Base-by-base conservation (phyloP, 768 basidiomycete species). In the Amanita pseudoporphyria region DNA sequence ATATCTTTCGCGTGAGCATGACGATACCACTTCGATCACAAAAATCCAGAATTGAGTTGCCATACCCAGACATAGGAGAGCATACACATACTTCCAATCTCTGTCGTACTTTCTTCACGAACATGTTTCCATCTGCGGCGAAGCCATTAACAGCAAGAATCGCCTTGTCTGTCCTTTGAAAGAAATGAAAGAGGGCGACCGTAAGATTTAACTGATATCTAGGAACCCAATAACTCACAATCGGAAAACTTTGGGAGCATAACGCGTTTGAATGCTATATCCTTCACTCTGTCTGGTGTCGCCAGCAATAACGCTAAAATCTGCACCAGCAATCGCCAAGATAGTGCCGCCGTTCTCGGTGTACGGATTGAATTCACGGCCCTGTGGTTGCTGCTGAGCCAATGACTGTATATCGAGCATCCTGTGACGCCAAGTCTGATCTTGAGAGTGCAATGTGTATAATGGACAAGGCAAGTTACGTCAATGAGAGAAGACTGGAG, bases 1-100 rank as follows among this genome's bases (percentile, higher is more conserved):
- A 97, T 97, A 58, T 92, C 90, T 67, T 96, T 96, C 54, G 90
- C 79, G 67, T 99, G 95, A 9, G 92, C 93, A 66, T 97, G 93
- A 50, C 85, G 80, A 67, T 98, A 99, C 94, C 93, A 98, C 94
- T 98, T 22, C 6, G 54, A 7, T 39, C 45, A 32, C 26, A 52
- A 19, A 53, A 33, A 28, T 7, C 26, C 26, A 28, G 26, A 28
- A 13, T 13, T 43, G 36, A 37, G 36, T 28, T 22, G 37, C 32
- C 24, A 44, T 49, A 12, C 30, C 21, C 24, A 40, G 26, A 36
- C 41, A 32, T 28, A 28, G 45, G 22, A 52, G 46, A 45, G 45
- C 39, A 28, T 30, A 41, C 26, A 48, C 28, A 46, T 52, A 95
- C 95, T 78, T 98, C 96, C 3, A 99, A 75, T 57, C 95, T 79